A percentile compares a stretch with the other conserved stretches of the same genome.
Conservation (phyloP, 495 filamentous ascomycete species). For the Aspergillus baeticus region DNA sequence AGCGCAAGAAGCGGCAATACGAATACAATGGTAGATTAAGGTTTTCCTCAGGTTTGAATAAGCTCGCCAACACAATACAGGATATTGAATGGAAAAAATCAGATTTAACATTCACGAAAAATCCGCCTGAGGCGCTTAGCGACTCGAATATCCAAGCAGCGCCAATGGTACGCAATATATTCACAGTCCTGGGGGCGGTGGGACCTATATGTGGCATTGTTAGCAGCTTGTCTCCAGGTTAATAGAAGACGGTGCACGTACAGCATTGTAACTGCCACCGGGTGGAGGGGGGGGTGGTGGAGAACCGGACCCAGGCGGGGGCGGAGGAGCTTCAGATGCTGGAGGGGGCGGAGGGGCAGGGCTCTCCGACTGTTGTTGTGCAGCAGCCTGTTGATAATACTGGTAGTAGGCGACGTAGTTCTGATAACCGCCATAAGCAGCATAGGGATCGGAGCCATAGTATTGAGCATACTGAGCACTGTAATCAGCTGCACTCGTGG, state of each 20-base stretch:
- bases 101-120: background rate
- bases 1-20: no score
- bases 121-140: background rate
- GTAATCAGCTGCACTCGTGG: slow-evolving; percentile 56
- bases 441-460: slow-evolving; percentile 82
- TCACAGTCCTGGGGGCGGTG: slow-evolving; percentile 53
- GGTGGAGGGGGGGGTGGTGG: slow-evolving; percentile 62
- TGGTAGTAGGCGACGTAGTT: slow-evolving; percentile 67
- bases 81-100: background rate
- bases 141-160: slow-evolving; percentile 10
- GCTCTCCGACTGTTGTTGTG: slow-evolving; percentile 44
- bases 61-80: background rate
- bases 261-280: slow-evolving; percentile 65
- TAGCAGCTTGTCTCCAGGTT: background rate
- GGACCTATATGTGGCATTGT: slow-evolving; percentile 32
- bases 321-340: slow-evolving; percentile 62
- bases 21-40: no score
- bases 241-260: slow-evolving; percentile 31
- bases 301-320: slow-evolving; percentile 60
- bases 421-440: slow-evolving; percentile 84
- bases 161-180: background rate
- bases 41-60: no score
- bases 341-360: slow-evolving; percentile 60
- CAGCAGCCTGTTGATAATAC: slow-evolving; percentile 66
- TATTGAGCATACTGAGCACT: slow-evolving; percentile 84